phyloP scores from a whole-genome alignment of 2,329 filamentous ascomycete species.

The Exophiala spinifera region DNA sequence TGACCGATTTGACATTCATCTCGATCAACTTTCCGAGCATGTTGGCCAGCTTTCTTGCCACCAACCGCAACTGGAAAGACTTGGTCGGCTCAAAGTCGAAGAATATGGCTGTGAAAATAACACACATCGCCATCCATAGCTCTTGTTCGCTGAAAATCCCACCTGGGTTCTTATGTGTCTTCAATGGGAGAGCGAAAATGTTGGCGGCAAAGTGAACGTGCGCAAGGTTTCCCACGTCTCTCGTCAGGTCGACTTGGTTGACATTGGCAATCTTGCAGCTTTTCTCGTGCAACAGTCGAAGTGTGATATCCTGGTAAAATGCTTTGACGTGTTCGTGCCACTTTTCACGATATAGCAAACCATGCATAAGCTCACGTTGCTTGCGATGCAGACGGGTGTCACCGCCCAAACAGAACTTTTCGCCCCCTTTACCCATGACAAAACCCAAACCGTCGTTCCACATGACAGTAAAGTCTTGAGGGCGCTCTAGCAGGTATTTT shows the following conservation, averaged over 20 bases:
- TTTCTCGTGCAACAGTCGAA: conserved; percentile 62
- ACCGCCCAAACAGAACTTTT: conserved; percentile 57
- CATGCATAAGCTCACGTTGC: conserved; percentile 54
- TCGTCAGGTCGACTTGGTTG: conserved; percentile 67
- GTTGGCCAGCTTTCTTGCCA: conserved; percentile 54
- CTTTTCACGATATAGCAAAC: conserved; percentile 59
- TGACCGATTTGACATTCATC: conserved; percentile 61
- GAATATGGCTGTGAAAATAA: conserved; percentile 65
- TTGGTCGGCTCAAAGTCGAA: conserved; percentile 64
- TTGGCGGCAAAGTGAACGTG: conserved; percentile 56
- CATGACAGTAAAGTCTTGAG: conserved; percentile 60
- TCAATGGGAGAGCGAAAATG: conserved; percentile 55
- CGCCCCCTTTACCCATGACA: conserved; percentile 58
- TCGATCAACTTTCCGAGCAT: conserved; percentile 63
- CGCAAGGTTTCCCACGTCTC: conserved; percentile 55
- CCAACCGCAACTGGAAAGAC: conserved; percentile 62
- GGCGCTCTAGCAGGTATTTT: conserved; percentile 60
- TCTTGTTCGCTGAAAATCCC: conserved; percentile 58
- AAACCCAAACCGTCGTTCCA: conserved; percentile 64
- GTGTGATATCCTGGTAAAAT: conserved; percentile 64
- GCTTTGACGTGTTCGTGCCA: conserved; percentile 62
- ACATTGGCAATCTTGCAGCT: conserved; percentile 61
- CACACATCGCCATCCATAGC: conserved; percentile 59
- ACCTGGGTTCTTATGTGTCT: conserved; percentile 49
- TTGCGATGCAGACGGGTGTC: conserved; percentile 49